Base-by-base conservation (phyloP, 2,329 filamentous ascomycete species). In the Orbilia brochopaga region DNA sequence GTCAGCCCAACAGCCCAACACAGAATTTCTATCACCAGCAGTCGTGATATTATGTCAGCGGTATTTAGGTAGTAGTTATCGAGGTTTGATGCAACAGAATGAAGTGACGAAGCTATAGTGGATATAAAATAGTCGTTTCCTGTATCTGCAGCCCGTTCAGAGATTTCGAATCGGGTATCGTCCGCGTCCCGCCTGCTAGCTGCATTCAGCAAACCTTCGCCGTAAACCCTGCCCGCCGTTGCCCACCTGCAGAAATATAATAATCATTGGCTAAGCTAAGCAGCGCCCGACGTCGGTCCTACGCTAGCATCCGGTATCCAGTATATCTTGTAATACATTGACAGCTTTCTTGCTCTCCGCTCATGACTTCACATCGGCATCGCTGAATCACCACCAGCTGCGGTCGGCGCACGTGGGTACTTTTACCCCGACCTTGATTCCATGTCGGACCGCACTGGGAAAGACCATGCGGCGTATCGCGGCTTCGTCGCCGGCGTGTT, bases 401-500 rank as follows among this genome's bases (percentile, higher is more conserved):
- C 52, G 10, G 66, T 51, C 27, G 2, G 13, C 19, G 19, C 17
- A 24, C 19, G 51, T 17, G 30, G 48, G 6, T 35, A 50, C 30
- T 46, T 42, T 15, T n/a, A 50, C 4, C 24, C 19, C 52, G 6
- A 27, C 1, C 1, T 13, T 1, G 24, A 17, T 27, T 24, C 53
- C 42, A 70, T 74, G 62, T 59, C 65, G 44, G 51, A 60, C 42
- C 63, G 63, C 48, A 66, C 62, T 21, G 76, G 75, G 15, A 59
- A 74, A 4, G 74, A 76, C 30, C 77, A 78, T 76, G 85, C 82
- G 75, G 88, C 90, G 78, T 97, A 97, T 83, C 92, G 91, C 77
- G 94, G 93, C n/a, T 99, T 97, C 79, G 91, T 97, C 27, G 94
- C 91, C 0, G 94, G 94, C n/a, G 87, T 97, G 5, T 97, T 97